phyloP scores from a whole-genome alignment of 768 basidiomycete genomes.

The Sarcodon aspratus region DNA sequence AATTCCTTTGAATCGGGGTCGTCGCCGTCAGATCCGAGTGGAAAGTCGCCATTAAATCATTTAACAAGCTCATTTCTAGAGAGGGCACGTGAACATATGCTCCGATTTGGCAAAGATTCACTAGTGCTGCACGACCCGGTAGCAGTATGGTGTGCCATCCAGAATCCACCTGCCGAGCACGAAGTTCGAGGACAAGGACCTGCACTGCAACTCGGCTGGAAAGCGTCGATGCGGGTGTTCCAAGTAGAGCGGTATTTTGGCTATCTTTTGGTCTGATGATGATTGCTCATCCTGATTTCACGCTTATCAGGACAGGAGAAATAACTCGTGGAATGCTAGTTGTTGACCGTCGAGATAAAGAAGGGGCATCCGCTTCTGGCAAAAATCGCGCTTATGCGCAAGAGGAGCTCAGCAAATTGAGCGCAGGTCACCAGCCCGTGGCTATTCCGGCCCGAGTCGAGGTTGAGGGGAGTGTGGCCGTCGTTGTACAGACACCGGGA shows the following conservation, averaged over 20 bases:
- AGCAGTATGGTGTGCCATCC: constrained; percentile 80
- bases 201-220: constrained; percentile 43
- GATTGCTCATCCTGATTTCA: background rate
- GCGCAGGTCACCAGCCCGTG: constrained; percentile 29
- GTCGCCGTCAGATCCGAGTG: constrained; percentile 31
- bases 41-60: constrained; percentile 53
- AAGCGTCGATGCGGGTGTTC: constrained; percentile 17
- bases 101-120: constrained; percentile 69
- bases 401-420: constrained; percentile 27
- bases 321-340: constrained; percentile 83
- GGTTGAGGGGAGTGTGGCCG: constrained; percentile 15
- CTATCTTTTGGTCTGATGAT: background rate
- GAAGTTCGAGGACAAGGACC: constrained; percentile 7
- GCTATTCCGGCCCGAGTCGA: constrained; percentile 40
- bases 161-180: constrained; percentile 42
- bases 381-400: constrained; percentile 56
- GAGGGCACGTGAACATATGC: constrained; percentile 65
- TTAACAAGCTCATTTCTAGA: constrained; percentile 77
- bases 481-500: constrained; percentile 58
- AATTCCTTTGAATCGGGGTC: constrained; percentile 39
- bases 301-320: constrained; percentile 50
- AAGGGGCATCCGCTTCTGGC: constrained; percentile 53
- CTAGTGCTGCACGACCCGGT: constrained; percentile 89
- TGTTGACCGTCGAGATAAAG: constrained; percentile 61
- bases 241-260: constrained; percentile 32